Base-by-base conservation (phyloP, 2,329 filamentous ascomycete genomes). In the Didymella keratinophila region DNA sequence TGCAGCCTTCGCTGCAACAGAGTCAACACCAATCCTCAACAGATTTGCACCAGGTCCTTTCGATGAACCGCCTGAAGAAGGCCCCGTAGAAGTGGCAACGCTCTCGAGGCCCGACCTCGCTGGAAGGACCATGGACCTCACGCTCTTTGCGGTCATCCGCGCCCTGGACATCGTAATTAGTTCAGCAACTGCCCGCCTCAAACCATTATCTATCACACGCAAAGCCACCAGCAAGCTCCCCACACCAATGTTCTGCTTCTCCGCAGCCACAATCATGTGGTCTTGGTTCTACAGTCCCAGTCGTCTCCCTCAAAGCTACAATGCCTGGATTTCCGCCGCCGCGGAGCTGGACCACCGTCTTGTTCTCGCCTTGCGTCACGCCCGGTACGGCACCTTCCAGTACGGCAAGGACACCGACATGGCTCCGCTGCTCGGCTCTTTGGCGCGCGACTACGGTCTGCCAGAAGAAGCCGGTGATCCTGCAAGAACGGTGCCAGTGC, bases 251-350 rank as follows among this genome's bases (percentile, higher is more conserved):
- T 96, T 96, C 74, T 86, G 89, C 43, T 75, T 83, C 32, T 93
- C 90, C 20, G 87, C 86, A 37, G 89, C 88, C 21, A 79, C 91
- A 36, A 88, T 96, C 65, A 96, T 96, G 92, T 94, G 91, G 89
- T 85, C 91, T 18, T 96, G 91, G 90, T 89, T 96, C 73, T 96
- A 94, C 78, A 75, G 81, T 10, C 91, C 92, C 0, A 82, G 86
- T 34, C 83, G 86, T 20, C 83, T 96, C 1, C 92, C 92, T 2
- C 82, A 80, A 27, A 83, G 88, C 39, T 96, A 96, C 78, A 89
- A 87, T 68, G 89, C 87, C 72, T 96, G 92, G 92, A 95, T 96
- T 67, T 86, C 84, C 39, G 87, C 88, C 21, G 90, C 89, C 3
- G 92, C 92, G 3, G 83, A 88, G 43, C 87, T 95, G 20, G 92